phyloP scores from a whole-genome alignment of 2,329 filamentous ascomycete genomes.

The Epichloe scottii region DNA sequence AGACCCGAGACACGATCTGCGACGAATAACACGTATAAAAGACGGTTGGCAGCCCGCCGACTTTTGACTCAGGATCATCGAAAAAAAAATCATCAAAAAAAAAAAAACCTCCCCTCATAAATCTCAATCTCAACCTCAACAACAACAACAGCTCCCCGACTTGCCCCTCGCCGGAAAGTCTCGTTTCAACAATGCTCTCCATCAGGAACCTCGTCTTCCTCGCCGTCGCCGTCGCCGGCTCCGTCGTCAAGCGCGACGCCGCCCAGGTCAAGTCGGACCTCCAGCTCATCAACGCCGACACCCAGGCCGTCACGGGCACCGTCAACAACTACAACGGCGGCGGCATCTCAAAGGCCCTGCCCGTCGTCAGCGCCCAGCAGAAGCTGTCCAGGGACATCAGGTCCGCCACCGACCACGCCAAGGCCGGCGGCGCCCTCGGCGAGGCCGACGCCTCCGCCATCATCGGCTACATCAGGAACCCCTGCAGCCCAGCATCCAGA shows the following conservation, averaged over 20 bases:
- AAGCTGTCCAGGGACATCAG: neutral
- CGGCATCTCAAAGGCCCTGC: neutral
- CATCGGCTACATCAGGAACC: neutral
- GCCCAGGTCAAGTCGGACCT: neutral
- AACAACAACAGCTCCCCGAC: neutral
- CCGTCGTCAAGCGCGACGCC: slow-evolving; percentile 4
- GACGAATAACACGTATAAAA: neutral
- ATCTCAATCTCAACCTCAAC: neutral
- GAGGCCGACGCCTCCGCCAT: neutral
- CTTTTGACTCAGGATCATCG: neutral
- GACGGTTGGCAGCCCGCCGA: neutral
- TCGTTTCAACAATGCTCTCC: slow-evolving; percentile 1
- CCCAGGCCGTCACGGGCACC: neutral
- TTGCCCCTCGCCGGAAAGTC: neutral
- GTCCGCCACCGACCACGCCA: neutral
- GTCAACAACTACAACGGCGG: slow-evolving; percentile 2
- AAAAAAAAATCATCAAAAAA: too few species aligned
- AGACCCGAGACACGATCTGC: neutral
- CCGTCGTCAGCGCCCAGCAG: neutral
- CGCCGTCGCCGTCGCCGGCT: slow-evolving; percentile 2
- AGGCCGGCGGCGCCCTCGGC: neutral
- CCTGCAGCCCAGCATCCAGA: neutral
- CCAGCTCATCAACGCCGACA: neutral
- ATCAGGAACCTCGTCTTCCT: slow-evolving; percentile 6
- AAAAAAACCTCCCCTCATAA: too few species aligned